Percentiles rank a stretch among this genome's conserved stretches.
phyloP scores from a whole-genome alignment of 176 grass and related monocot species.

The Aechmea fasciata region DNA sequence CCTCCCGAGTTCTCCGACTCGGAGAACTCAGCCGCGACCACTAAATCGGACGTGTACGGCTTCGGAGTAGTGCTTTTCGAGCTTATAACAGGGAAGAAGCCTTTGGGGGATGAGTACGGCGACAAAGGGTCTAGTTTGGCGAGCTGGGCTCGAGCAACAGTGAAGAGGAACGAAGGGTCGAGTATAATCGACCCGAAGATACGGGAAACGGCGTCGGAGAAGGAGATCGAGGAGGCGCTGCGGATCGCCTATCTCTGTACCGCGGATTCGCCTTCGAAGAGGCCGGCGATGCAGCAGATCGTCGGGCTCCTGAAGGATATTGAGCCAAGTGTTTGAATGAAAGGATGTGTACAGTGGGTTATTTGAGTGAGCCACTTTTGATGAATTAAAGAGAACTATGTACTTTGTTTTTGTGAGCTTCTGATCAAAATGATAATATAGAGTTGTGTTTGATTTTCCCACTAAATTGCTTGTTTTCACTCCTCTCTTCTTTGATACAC shows the following conservation, averaged over 20 bases:
- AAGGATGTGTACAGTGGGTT: no score
- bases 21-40: slow-evolving; percentile 43
- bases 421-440: no score
- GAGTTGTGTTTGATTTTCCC: no score
- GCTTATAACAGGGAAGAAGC: slow-evolving; percentile 83
- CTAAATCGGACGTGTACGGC: slow-evolving; percentile 65
- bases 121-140: slow-evolving; percentile 58
- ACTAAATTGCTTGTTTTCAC: no score
- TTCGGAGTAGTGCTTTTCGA: slow-evolving; percentile 90
- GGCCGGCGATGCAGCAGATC: slow-evolving; percentile 96
- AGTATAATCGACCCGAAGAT: slow-evolving; percentile 76
- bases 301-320: slow-evolving; percentile 96
- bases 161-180: slow-evolving; percentile 49
- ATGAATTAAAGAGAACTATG: no score
- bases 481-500: no score
- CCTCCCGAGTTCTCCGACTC: slow-evolving; percentile 65
- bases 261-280: slow-evolving; percentile 67
- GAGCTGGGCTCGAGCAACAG: slow-evolving; percentile 68
- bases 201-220: slow-evolving; percentile 47
- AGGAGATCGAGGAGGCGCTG: slow-evolving; percentile 77
- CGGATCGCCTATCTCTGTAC: slow-evolving; percentile 90
- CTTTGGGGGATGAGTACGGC: slow-evolving; percentile 52
- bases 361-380: no score
- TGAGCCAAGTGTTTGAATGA: slow-evolving; percentile 31
- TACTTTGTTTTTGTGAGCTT: no score